Evolutionary conservation across 1,139 yeast species (phyloP).

Genomic region (Debaryomyces robertsiae): DNA sequence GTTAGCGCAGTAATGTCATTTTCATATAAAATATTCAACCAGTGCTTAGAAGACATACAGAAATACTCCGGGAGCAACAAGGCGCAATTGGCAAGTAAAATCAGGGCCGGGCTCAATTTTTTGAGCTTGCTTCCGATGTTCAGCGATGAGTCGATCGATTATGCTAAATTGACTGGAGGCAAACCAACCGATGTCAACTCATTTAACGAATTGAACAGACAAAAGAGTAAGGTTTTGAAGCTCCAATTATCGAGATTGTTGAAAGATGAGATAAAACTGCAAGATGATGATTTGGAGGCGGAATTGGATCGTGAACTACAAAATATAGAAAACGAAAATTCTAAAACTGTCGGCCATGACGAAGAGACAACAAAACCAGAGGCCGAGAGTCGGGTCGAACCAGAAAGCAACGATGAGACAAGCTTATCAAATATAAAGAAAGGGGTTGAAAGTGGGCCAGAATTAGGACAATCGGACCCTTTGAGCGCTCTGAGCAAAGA

Average conservation of each 20-base stretch:
- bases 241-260: conserved; percentile 41
- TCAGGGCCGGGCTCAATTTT: conserved; percentile 42
- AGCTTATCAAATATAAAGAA: not conserved
- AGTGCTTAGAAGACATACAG: conserved; percentile 35
- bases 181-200: conserved; percentile 28
- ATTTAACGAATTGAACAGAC: conserved; percentile 33
- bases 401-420: not conserved
- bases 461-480: not conserved
- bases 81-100: conserved; percentile 32
- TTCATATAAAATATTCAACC: conserved; percentile 61
- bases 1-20: conserved; percentile 62
- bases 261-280: conserved; percentile 39
- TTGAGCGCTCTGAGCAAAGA: conserved; percentile 18
- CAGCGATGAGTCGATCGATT: conserved; percentile 34
- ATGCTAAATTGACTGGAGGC: conserved; percentile 35
- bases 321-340: conserved; percentile 12
- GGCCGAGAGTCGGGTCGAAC: not conserved
- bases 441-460: conserved; percentile 1
- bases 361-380: conserved; percentile 1
- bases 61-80: conserved; percentile 29
- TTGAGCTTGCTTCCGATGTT: conserved; percentile 35
- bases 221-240: conserved; percentile 41
- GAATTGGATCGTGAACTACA: conserved; percentile 33
- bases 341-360: conserved; percentile 4
- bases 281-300: conserved; percentile 28